phyloP scores from a whole-genome alignment of 2,329 filamentous ascomycete genomes.

The Penicillium paneum region DNA sequence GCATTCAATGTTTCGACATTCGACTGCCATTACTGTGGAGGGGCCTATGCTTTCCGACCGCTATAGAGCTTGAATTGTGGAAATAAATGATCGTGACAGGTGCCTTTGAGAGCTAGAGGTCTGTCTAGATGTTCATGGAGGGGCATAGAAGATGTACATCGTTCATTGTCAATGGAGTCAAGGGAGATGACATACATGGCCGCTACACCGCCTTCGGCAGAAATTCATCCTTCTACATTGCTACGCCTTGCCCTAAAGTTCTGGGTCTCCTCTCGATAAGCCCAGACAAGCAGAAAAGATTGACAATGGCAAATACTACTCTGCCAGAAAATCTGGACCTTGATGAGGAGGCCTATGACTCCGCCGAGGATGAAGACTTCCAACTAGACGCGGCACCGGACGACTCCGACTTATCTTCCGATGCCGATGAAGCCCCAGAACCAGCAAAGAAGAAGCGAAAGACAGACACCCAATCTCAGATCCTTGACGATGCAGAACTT shows the following conservation, averaged over 20 bases:
- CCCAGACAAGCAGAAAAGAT: neutral
- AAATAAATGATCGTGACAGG: neutral
- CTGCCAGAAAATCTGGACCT: slow-evolving; percentile 21
- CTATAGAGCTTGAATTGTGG: neutral
- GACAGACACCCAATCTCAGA: slow-evolving; percentile 23
- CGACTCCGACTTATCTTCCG: slow-evolving; percentile 35
- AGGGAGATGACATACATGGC: neutral
- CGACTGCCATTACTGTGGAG: neutral
- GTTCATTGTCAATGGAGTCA: neutral
- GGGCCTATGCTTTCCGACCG: neutral
- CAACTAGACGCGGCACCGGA: slow-evolving; percentile 33
- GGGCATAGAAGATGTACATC: too few species aligned
- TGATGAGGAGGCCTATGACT: slow-evolving; percentile 38
- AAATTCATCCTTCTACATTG: slow-evolving; percentile 13
- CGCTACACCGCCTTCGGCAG: slow-evolving; percentile 22
- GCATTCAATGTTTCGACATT: neutral
- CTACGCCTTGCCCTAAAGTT: slow-evolving; percentile 1
- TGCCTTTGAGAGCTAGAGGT: neutral
- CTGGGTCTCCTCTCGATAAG: neutral
- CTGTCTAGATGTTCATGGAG: too few species aligned
- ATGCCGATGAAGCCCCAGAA: slow-evolving; percentile 30
- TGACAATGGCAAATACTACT: slow-evolving; percentile 17
- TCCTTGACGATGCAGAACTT: slow-evolving; percentile 39
- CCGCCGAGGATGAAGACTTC: slow-evolving; percentile 41
- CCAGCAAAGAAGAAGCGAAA: slow-evolving; percentile 42